Evolutionary conservation across 2,329 filamentous ascomycete genomes (phyloP), one percentile per base, ranked within the genome.

Genomic region (Seiridium unicorne): DNA sequence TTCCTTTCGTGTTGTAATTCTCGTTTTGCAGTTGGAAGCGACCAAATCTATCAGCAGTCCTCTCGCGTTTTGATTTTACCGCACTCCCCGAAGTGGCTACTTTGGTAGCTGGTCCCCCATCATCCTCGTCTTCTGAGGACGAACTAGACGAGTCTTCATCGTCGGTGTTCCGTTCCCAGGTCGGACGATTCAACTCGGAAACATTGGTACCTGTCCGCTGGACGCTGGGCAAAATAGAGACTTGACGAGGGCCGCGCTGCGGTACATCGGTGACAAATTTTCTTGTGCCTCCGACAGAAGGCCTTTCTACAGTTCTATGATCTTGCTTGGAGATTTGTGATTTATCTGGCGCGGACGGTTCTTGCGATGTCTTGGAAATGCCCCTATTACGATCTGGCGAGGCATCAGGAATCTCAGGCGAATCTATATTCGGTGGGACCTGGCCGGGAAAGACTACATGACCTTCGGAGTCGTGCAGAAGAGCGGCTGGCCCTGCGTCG

Each of bases 11-110:
- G 26, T 77, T 80, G 72, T 87, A 90, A 55, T 89, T 77, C 3
- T 89, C 81, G 65, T 91, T 89, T 4, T 80, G 81, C 18, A 91
- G 78, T 44, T 77, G 77, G 71, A 91, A 89, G 3, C 78, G 79
- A 0, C 81, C 77, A 64, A 81, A 87, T 2, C 61, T 73, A 60
- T 75, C 70, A 6, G 68, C 65, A 3, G 61, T 61, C 9, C 35
- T 60, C 13, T 44, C 61, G 31, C 31, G 58, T 46, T 49, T 68
- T 35, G 63, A 51, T 40, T 61, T 42, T 26, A 55, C 9, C 42
- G 35, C 9, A 47, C 61, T 55, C 54, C 40, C 63, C 55, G 58
- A 47, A 38, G 48, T 54, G 10, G 51, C 60, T 56, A 57, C 58
- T 40, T 56, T 38, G 8, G 32, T n/a, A 7, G 53, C 53, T 42